Base-by-base conservation (phyloP, 164 flowering plant genomes). In the Dillenia suffruticosa region DNA sequence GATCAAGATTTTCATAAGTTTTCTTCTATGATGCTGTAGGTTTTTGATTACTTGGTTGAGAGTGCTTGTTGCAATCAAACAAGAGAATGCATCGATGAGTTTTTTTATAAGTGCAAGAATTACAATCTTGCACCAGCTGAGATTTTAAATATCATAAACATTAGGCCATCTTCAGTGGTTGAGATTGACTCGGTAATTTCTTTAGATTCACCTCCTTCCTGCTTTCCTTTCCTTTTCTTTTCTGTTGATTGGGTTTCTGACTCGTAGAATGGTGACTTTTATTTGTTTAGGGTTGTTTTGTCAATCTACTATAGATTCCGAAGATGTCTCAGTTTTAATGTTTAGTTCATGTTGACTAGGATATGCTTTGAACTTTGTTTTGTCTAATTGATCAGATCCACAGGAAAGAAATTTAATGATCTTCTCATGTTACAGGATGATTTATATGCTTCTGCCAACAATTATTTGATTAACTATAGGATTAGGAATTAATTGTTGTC, bases 61-160 rank as follows among this genome's bases (percentile, higher is more conserved):
- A 81, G 79, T 59, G 73, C 76, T 59, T 85, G 89, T 51, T 76
- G 75, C 70, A 72, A 73, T 74, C 96, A 89, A 71, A 83, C 92
- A 10, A 81, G 72, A 61, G 86, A 85, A 49, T 59, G 59, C 13
- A 65, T 92, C 24, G 46, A 56, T 56, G 81, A 81, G 19, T 82
- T 86, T 56, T 15, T 77, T 52, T 69, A 70, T 26, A 77, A 74
- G 50, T 74, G 83, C 62, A 81, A 79, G 63, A 68, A 72, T 47
- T 84, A 46, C 53, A 60, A 81, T 9, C 86, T 92, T 64, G 86
- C 86, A 17, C 79, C 81, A 59, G 87, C 89, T 46, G 96, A 92
- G 76, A 66, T 82, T 49, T 72, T 92, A 44, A 80, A 79, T 58
- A 77, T 92, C 26, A 60, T 87, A 68, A 87, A 92, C 61, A 51